These are phyloP conservation scores for Malassezia furfur DNA, from an alignment of 1,284 basidiomycete species.

Conservation along the genomic window DNA sequence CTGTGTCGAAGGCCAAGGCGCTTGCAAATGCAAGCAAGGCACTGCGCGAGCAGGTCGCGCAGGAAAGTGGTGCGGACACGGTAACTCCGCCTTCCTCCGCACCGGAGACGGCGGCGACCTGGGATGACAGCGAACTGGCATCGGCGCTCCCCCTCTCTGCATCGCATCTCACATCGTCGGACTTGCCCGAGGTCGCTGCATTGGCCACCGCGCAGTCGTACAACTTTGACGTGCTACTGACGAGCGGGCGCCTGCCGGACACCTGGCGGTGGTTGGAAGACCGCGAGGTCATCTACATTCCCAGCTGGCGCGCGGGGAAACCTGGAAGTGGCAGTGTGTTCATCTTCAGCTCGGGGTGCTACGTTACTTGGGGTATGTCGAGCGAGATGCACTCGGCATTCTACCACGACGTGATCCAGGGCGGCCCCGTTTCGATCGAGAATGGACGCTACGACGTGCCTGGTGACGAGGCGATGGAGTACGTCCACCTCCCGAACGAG, in stretches of 20 bases:
- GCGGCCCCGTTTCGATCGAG: conserved; percentile 25
- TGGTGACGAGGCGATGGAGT: conserved; percentile 47
- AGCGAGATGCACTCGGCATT: conserved; percentile 31
- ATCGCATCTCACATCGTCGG: background rate
- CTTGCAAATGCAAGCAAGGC: conserved; percentile 11
- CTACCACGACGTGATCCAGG: conserved; percentile 29
- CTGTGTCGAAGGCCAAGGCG: conserved; percentile 10
- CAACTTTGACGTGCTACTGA: conserved; percentile 29
- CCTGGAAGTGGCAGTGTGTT: conserved; percentile 38
- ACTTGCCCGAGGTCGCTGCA: conserved; percentile 28
- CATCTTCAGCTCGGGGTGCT: conserved; percentile 40
- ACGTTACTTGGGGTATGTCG: conserved; percentile 43
- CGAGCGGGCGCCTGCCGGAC: conserved; percentile 25
- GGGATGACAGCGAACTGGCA: background rate
- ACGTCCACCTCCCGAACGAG: conserved; percentile 28
- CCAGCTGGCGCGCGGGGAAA: conserved; percentile 26
- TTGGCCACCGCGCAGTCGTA: conserved; percentile 41
- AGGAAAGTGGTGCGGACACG: background rate
- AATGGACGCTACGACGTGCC: conserved; percentile 24
- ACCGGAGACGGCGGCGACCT: background rate
- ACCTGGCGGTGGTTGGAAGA: conserved; percentile 38
- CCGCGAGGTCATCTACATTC: conserved; percentile 41
- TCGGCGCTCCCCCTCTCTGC: conserved; percentile 3
- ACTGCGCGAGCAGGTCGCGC: conserved; percentile 14
- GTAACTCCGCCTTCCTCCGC: background rate